These are phyloP conservation scores for Pharnaceum exiguum DNA, from an alignment of 148 eudicot genomes.

Conservation along the genomic window DNA sequence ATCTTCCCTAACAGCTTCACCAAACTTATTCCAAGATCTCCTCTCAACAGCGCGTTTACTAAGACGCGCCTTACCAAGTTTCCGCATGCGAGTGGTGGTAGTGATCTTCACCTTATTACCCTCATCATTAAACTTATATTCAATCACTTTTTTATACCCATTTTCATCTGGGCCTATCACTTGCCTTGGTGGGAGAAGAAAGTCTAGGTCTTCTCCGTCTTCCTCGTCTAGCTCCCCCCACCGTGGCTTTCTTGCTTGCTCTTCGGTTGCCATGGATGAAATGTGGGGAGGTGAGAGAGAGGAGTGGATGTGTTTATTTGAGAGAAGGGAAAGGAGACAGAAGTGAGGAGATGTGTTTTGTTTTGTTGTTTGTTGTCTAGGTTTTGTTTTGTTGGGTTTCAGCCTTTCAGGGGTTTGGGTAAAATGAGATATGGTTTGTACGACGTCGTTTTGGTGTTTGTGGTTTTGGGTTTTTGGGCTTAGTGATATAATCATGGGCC, in stretches of 20 bases:
- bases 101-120: slow-evolving; percentile 66
- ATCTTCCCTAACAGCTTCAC: slow-evolving; percentile 70
- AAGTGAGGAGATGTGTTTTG: too few species aligned
- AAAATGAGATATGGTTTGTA: too few species aligned
- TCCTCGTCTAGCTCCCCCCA: slow-evolving; percentile 78
- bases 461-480: too few species aligned
- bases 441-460: too few species aligned
- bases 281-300: slow-evolving; percentile 7
- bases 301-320: too few species aligned
- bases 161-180: slow-evolving; percentile 63
- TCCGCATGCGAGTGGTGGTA: slow-evolving; percentile 60
- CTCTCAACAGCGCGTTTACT: slow-evolving; percentile 75
- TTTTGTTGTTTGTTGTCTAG: neutral
- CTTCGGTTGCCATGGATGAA: slow-evolving; percentile 7
- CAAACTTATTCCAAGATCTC: slow-evolving; percentile 70
- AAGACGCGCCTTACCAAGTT: slow-evolving; percentile 56
- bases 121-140: slow-evolving; percentile 66
- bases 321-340: too few species aligned
- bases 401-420: too few species aligned
- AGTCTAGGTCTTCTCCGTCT: slow-evolving; percentile 48
- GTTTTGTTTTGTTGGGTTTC: neutral
- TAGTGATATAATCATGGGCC: too few species aligned
- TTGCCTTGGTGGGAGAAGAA: slow-evolving; percentile 58
- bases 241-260: slow-evolving; percentile 29
- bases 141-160: slow-evolving; percentile 62